Conservation (phyloP, 2,329 filamentous ascomycete species). For the Phialocephala subalpina region DNA sequence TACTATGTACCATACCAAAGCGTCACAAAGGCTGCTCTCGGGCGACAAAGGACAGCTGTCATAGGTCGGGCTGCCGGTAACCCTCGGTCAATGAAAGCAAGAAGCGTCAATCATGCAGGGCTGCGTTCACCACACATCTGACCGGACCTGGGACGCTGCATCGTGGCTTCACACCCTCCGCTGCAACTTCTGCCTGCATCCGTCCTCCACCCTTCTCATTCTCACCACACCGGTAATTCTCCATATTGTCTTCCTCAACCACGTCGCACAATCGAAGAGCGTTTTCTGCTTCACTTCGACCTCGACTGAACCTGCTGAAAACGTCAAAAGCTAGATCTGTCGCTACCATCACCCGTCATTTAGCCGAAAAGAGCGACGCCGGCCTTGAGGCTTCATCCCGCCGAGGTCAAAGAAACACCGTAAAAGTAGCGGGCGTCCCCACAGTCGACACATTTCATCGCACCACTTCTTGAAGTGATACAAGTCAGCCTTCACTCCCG, state of each 20-base stretch:
- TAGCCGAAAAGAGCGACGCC: constrained; percentile 6
- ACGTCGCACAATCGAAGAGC: neutral
- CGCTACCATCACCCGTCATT: neutral
- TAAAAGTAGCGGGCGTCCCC: constrained; percentile 6
- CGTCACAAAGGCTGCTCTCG: neutral
- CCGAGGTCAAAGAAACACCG: constrained; percentile 10
- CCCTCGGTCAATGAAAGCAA: constrained; percentile 5
- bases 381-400: neutral
- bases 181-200: constrained; percentile 8
- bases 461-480: neutral
- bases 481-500: neutral
- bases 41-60: constrained; percentile 3
- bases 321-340: constrained; percentile 7
- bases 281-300: neutral
- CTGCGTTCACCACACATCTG: neutral
- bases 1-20: neutral
- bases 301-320: neutral
- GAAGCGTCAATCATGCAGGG: constrained; percentile 6
- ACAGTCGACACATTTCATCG: neutral
- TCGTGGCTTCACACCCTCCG: neutral
- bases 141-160: constrained; percentile 1
- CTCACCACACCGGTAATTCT: neutral
- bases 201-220: neutral
- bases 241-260: constrained; percentile 4
- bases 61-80: neutral